phyloP scores from a whole-genome alignment of 1,284 basidiomycete genomes.

The Waitea zeae region DNA sequence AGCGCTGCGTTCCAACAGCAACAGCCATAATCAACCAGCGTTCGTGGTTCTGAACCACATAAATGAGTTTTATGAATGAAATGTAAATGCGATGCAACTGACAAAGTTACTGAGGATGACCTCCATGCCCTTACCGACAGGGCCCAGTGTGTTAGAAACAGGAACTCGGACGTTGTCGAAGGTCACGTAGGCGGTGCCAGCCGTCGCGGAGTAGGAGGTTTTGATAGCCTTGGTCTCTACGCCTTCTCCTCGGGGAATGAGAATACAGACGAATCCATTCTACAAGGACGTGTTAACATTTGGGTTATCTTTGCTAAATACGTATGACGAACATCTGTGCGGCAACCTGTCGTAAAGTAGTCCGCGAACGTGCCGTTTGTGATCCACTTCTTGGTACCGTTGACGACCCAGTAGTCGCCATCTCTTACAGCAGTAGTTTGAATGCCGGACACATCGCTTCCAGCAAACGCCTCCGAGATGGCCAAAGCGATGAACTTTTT shows the following conservation, averaged over 20 bases:
- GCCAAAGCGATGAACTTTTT: conserved; percentile 68
- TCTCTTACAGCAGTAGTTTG: conserved; percentile 75
- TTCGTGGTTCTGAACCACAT: no score
- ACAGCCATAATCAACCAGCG: conserved; percentile 73
- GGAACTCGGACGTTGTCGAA: conserved; percentile 89
- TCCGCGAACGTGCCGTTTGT: conserved; percentile 77
- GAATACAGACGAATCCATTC: conserved; percentile 78
- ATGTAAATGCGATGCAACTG: no score
- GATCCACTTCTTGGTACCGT: conserved; percentile 93
- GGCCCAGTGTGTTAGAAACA: conserved; percentile 70
- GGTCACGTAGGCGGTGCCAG: conserved; percentile 83
- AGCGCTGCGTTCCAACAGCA: conserved; percentile 52
- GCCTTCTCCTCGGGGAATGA: conserved; percentile 66
- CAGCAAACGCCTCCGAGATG: conserved; percentile 74
- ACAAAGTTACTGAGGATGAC: conserved; percentile 79
- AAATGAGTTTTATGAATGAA: no score
- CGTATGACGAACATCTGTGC: conserved; percentile 31
- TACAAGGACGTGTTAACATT: conserved; percentile 10
- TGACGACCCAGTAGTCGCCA: conserved; percentile 75
- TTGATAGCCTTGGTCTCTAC: conserved; percentile 86
- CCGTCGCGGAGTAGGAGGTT: conserved; percentile 72
- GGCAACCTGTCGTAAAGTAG: conserved; percentile 66
- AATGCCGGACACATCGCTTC: conserved; percentile 79
- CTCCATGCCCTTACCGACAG: conserved; percentile 70
- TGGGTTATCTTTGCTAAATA: neutral